phyloP scores from a whole-genome alignment of 1,284 basidiomycete genomes.

The Megacollybia platyphylla region DNA sequence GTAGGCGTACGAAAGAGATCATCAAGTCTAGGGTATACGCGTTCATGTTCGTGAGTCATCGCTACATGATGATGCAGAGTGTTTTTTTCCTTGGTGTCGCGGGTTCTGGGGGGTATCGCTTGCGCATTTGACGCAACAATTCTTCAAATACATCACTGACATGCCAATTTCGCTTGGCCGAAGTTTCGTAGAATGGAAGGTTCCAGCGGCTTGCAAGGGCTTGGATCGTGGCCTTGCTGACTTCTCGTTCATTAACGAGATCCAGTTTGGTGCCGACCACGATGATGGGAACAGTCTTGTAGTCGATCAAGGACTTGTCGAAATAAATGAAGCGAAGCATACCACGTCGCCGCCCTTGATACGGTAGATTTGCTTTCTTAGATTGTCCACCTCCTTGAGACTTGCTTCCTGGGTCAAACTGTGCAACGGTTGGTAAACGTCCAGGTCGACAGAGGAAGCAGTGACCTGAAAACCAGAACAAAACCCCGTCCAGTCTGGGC shows the following conservation, averaged over 20 bases:
- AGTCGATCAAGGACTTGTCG: slow-evolving; percentile 1
- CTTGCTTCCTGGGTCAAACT: slow-evolving; percentile 71
- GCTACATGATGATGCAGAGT: slow-evolving; percentile 47
- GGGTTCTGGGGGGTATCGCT: slow-evolving; percentile 39
- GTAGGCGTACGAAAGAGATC: slow-evolving; percentile 3
- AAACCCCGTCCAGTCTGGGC: slow-evolving; percentile 62
- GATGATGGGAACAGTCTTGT: slow-evolving; percentile 53
- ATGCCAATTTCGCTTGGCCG: slow-evolving; percentile 73
- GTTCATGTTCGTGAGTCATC: neutral
- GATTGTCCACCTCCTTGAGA: slow-evolving; percentile 64
- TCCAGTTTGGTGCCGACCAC: slow-evolving; percentile 86
- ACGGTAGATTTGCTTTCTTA: slow-evolving; percentile 71
- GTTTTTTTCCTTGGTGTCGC: slow-evolving; percentile 21
- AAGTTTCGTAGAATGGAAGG: slow-evolving; percentile 77
- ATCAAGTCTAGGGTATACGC: neutral
- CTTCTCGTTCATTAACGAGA: slow-evolving; percentile 71
- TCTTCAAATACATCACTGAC: slow-evolving; percentile 71
- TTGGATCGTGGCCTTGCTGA: slow-evolving; percentile 54
- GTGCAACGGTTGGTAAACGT: neutral
- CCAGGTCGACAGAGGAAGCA: neutral
- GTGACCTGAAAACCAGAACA: slow-evolving; percentile 69
- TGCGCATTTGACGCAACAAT: slow-evolving; percentile 63
- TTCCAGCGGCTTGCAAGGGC: slow-evolving; percentile 56
- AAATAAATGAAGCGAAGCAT: slow-evolving; percentile 9
- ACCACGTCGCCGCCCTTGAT: slow-evolving; percentile 63